Percentiles rank a stretch among this genome's conserved stretches.
These are phyloP conservation scores for Pseudogymnoascus sp. DNA, from an alignment of 2,329 filamentous ascomycete genomes.

Conservation along the genomic window DNA sequence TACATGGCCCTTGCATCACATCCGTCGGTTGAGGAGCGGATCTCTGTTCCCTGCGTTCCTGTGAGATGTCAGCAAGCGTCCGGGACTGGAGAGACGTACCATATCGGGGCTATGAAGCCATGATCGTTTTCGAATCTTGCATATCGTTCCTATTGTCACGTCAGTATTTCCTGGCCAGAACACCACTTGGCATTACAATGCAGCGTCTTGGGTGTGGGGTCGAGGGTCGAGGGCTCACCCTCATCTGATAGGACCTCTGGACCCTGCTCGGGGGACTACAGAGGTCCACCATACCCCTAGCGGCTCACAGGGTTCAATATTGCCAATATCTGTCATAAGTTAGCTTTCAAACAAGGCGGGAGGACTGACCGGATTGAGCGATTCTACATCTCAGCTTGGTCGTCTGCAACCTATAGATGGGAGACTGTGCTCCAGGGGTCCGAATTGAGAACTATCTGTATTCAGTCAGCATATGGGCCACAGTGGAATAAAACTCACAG, in stretches of 20 bases:
- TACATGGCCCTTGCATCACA: neutral
- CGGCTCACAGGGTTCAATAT: neutral
- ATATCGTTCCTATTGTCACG: neutral
- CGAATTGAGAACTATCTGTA: neutral
- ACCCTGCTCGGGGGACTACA: neutral
- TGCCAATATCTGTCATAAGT: neutral
- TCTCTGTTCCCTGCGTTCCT: neutral
- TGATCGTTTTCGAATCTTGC: neutral
- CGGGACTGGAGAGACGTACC: neutral
- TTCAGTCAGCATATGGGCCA: neutral
- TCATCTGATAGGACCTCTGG: neutral
- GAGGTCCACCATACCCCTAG: neutral
- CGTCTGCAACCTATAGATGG: neutral
- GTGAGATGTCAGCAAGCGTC: neutral
- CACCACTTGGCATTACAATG: neutral
- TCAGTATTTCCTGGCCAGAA: neutral
- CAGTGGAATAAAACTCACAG: neutral
- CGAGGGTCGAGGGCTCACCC: neutral
- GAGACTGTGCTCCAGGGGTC: neutral
- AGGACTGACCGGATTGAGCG: neutral
- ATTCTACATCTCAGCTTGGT: neutral
- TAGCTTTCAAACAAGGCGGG: neutral
- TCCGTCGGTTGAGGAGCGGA: neutral
- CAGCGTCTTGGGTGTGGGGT: neutral
- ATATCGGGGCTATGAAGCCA: neutral